Base-by-base conservation (phyloP, 1,139 yeast species). In the Debaryomycetaceae sp. region DNA sequence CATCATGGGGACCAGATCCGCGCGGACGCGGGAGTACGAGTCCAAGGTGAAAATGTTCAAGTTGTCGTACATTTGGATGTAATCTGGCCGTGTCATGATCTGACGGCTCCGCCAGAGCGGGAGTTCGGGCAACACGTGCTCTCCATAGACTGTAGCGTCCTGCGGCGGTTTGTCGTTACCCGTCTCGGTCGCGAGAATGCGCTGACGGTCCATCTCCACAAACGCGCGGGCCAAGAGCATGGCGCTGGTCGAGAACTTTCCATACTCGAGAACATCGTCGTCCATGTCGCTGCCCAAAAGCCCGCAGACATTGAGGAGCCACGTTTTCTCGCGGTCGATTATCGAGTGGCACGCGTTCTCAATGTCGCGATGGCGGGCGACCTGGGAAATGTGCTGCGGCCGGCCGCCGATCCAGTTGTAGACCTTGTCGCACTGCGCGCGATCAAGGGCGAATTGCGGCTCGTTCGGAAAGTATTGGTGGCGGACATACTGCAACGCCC, bases 1-100 rank as follows among this genome's bases (percentile, higher is more conserved):
- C 93, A 82, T 80, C 93, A 82, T 81, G 2, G 92, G 87, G 2
- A 80, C 79, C 3, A 82, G 73, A 48, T 82, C 94, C 0, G 94
- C 90, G 24, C 80, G 58, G 3, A 82, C 94, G 33, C 77, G 62
- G 0, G 86, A 76, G 35, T 69, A 68, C 0, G 85, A 73, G 50
- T 82, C 92, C 32, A 82, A 72, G 2, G 93, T 79, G 49, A 82
- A 82, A 15, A 82, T 72, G 49, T 82, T 82, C 38, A 81, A 54
- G 41, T 78, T 73, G 47, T 82, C 94, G 46, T 78, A 80, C 16
- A 49, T 58, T 44, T 80, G 85, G 37, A 82, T 82, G 45, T 71
- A 82, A 49, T 82, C 94, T 2, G 86, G 76, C 31, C 94, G 57
- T 0, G 93, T 82, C 93, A 82, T 81, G 36, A 82, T 69, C 46